Conservation (phyloP, 208 protist genomes). For the Leptomonas pyrrhocoris region DNA sequence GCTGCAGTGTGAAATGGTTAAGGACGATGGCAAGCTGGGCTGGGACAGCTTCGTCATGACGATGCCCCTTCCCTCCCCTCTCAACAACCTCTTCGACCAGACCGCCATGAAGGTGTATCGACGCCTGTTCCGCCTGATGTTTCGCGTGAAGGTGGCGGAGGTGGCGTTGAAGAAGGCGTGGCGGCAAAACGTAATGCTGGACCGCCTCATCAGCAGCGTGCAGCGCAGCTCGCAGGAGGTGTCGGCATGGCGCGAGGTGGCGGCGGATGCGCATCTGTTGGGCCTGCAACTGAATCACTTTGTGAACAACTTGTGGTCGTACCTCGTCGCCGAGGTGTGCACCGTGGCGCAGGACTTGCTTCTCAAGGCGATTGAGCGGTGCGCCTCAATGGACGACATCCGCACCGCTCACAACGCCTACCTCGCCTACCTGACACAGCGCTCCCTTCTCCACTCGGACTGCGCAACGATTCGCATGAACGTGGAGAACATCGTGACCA, state of each 20-base stretch:
- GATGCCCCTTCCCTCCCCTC: conserved; percentile 57
- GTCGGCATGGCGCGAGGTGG: conserved; percentile 59
- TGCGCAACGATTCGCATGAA: conserved; percentile 74
- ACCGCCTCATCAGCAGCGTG: conserved; percentile 57
- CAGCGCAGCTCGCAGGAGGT: conserved; percentile 33
- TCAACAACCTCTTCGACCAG: conserved; percentile 75
- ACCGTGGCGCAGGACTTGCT: conserved; percentile 65
- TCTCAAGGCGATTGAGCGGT: conserved; percentile 46
- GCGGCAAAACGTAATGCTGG: conserved; percentile 61
- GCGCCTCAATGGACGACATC: conserved; percentile 65
- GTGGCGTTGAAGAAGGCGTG: conserved; percentile 69
- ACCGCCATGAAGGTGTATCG: conserved; percentile 60
- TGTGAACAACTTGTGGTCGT: conserved; percentile 75
- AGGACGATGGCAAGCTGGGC: conserved; percentile 64
- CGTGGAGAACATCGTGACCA: conserved; percentile 65
- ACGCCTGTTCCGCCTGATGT: conserved; percentile 69
- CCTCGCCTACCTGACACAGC: conserved; percentile 64
- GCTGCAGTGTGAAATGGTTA: conserved; percentile 65
- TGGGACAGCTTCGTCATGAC: conserved; percentile 75
- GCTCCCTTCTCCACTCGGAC: conserved; percentile 62
- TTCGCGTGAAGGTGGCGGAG: conserved; percentile 69
- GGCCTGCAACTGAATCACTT: conserved; percentile 80
- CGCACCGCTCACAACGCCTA: conserved; percentile 62
- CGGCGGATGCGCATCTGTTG: conserved; percentile 60
- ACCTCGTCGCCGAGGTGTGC: conserved; percentile 69